Percentiles rank a stretch among this genome's conserved stretches.
Evolutionary conservation across 2,329 filamentous ascomycete genomes (phyloP).

Genomic region (Penicillium sp.): DNA sequence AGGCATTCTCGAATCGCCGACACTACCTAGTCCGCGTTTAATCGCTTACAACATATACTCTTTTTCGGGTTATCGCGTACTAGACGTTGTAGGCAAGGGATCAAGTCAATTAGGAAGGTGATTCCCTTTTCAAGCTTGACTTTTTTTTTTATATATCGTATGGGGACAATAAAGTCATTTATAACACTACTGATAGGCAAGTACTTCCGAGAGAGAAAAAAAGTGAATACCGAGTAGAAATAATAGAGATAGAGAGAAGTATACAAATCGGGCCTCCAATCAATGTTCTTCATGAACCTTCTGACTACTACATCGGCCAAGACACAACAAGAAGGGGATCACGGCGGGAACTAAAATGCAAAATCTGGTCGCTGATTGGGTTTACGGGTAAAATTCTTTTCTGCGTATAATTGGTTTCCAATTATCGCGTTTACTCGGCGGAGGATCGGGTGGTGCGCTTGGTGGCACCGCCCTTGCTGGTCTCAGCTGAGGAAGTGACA

Average conservation of each 20-base stretch:
- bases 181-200: not conserved
- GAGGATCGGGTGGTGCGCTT: conserved; percentile 56
- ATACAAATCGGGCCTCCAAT: conserved; percentile 8
- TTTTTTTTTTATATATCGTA: not conserved
- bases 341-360: conserved; percentile 6
- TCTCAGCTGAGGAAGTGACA: conserved; percentile 61
- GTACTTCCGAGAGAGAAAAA: not conserved
- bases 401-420: conserved; percentile 1
- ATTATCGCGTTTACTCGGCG: conserved; percentile 32
- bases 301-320: conserved; percentile 1
- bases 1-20: conserved; percentile 13
- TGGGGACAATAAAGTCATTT: not conserved
- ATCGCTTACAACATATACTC: not conserved
- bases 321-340: conserved; percentile 7
- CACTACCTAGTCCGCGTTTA: not conserved
- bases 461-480: conserved; percentile 69
- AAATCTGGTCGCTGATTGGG: conserved; percentile 10
- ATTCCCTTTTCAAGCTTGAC: not conserved
- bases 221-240: conserved; percentile 1
- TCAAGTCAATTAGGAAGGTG: not conserved
- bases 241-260: conserved; percentile 4
- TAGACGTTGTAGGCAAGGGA: not conserved
- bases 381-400: conserved; percentile 15
- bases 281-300: not conserved
- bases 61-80: not conserved